Base-by-base conservation (phyloP, 768 basidiomycete genomes). In the Cystoderma amianthinum region DNA sequence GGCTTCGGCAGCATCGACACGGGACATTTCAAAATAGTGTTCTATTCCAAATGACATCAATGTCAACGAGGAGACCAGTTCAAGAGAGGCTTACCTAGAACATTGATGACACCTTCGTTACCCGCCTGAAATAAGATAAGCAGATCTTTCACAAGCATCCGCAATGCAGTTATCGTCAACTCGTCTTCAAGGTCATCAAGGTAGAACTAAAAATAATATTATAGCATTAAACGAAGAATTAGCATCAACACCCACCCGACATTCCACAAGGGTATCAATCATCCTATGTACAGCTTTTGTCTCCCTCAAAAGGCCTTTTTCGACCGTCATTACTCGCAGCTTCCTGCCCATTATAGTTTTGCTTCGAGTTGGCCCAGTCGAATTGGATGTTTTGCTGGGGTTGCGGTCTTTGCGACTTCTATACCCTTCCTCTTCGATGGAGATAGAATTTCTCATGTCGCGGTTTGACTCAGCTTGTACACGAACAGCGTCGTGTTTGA, bases 11-110 rank as follows among this genome's bases (percentile, higher is more conserved):
- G 95, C 96, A 55, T 98, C 95, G n/a, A 82, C 62, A 47, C 87
- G 85, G 0, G 92, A 90, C 96, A 98, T 98, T 58, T 96, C 94
- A 54, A 98, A 97, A 62, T 96, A 99, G 63, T 95, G 86, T 55
- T 97, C 96, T 82, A n/a, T n/a, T n/a, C n/a, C n/a, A 46, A 19
- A 41, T 60, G n/a, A 52, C 22, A 17, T 39, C 64, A 48, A 34
- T 49, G 54, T 41, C 64, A 53, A 46, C 56, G 61, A 35, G 30
- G 43, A 32, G n/a, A 44, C 9, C 9, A 23, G 18, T 23, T 36
- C 25, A 37, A 15, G 19, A 34, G 12, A 15, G 18, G 61, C 60
- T 64, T 63, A 76, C 81, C 93, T 34, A 87, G 67, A 24, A 85
- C 78, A 51, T 86, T 87, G 53, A 84, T 82, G 13, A 85, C 90